Evolutionary conservation across 257 asterid genomes (phyloP), one percentile per base, ranked within the genome.

Genomic region (Primulina eburnea): DNA sequence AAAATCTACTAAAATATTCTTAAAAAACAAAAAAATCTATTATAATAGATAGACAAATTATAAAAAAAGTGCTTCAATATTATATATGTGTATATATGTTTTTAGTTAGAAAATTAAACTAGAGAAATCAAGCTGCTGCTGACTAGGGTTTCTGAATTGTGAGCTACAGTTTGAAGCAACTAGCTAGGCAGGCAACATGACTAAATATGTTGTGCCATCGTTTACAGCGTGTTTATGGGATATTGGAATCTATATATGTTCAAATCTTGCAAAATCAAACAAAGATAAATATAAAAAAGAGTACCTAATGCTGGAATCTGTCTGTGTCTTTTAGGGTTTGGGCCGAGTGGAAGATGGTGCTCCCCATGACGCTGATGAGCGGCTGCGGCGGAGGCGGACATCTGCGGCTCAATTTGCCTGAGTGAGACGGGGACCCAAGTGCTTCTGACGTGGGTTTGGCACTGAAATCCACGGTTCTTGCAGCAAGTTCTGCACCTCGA

Each of bases 321-420:
- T 73, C 89, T 69, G 82, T 72, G 79, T 84, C 96, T 81, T 62
- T 88, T 90, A 86, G 95, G 90, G 87, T 80, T 82, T 55, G 69
- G 76, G 21, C 63, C 69, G 60, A 68, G 83, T 17, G 34, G 76
- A 66, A 26, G 83, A 10, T 62, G 85, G 0, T 72, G 81, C 12
- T 37, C 1, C 43, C 43, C 43, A 2, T 38, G 50, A 8, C 40
- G 40, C 10, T 35, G 40, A 35, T 35, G 10, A 35, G 40, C 11
- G 34, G 34, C 34, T 4, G 34, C 34, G 34, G 34, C 0, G 16
- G 50, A 1, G 12, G 50, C 50, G 50, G 50, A 38, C 50, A 9
- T 38, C 50, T 8, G 50, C 14, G 50, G 16, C 50, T 38, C 16
- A 8, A 38, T 38, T 9, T 38, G 16, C 50, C 50, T 38, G 50